Conservation (phyloP, 352 stramenopile species). For the Pythium guiyangense region DNA sequence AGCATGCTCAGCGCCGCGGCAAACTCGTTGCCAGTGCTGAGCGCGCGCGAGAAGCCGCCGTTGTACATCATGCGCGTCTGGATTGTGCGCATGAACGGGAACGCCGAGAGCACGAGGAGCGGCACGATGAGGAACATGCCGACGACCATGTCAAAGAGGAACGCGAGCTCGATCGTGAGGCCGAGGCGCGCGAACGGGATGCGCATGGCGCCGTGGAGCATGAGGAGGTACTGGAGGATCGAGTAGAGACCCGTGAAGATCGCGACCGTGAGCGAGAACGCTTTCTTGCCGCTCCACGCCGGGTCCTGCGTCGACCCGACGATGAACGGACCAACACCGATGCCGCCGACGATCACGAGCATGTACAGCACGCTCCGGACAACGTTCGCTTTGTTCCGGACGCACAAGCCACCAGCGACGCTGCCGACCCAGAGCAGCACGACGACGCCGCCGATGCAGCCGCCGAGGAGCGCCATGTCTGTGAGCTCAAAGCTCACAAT, state of each 20-base stretch:
- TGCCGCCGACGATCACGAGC: constrained; percentile 55
- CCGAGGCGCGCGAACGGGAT: constrained; percentile 61
- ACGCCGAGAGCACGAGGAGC: constrained; percentile 69
- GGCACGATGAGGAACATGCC: constrained; percentile 71
- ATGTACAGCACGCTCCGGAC: constrained; percentile 63
- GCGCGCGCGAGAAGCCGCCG: constrained; percentile 74
- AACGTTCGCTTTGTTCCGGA: constrained; percentile 61
- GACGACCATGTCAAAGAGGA: constrained; percentile 86
- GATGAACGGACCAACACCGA: constrained; percentile 51
- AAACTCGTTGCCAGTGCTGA: constrained; percentile 82
- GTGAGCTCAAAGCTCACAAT: constrained; percentile 63
- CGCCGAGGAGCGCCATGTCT: constrained; percentile 61
- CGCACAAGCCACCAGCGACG: constrained; percentile 39
- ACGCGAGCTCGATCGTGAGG: constrained; percentile 70
- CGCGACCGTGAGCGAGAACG: constrained; percentile 54
- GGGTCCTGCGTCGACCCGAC: constrained; percentile 43
- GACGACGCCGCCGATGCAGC: constrained; percentile 49
- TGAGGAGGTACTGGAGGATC: constrained; percentile 67
- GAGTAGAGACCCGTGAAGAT: constrained; percentile 77
- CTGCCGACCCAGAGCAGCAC: constrained; percentile 66
- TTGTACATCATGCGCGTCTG: constrained; percentile 92
- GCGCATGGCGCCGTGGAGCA: constrained; percentile 66
- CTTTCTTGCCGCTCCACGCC: constrained; percentile 60
- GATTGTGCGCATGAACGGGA: constrained; percentile 87
- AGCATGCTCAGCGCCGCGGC: constrained; percentile 73